Evolutionary conservation across 352 stramenopile genomes (phyloP), one percentile per base, ranked within the genome.

Genomic region (Phytophthora kernoviae): DNA sequence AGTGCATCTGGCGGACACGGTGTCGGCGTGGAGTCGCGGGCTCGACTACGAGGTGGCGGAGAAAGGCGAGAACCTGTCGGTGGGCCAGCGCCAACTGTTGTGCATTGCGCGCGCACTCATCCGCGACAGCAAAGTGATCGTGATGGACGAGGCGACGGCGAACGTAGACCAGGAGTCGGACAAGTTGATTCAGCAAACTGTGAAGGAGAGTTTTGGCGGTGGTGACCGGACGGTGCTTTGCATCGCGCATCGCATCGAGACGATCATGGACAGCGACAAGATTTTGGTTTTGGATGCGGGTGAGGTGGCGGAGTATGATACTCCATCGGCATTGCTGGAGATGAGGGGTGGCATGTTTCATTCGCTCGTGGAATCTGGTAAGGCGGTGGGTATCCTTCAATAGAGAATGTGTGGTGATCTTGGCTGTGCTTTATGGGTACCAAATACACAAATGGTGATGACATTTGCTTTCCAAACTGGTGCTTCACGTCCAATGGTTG

Each of bases 141-240:
- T 99, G 20, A 70, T 99, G 44, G 96, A 99, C 68, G 97, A 99
- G 70, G 96, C 96, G 8, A 99, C 97, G 2, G 83, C 89, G 21
- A 92, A 79, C 57, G 89, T 99, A 12, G 95, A 98, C 41, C 54
- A 65, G 15, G 72, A 75, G 45, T 88, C 77, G 18, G 91, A 98
- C 46, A 66, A 64, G 30, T 18, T 79, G 27, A 77, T 82, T 26
- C 73, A 88, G 54, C 63, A 73, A 17, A 94, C 86, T 24, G 96
- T 98, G 61, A 83, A 96, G 32, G 65, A 94, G 39, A 91, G 96
- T 44, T 98, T 98, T 70, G 62, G 57, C 4, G 50, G 49, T 32
- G 36, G 47, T 24, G 70, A 90, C 11, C 76, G 80, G 8, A 99
- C 96, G 2, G 81, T 98, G 20, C 66, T 99, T 5, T 98, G 94